Evolutionary conservation across 768 basidiomycete genomes (phyloP).

Genomic region (Tubosaeta sp.): DNA sequence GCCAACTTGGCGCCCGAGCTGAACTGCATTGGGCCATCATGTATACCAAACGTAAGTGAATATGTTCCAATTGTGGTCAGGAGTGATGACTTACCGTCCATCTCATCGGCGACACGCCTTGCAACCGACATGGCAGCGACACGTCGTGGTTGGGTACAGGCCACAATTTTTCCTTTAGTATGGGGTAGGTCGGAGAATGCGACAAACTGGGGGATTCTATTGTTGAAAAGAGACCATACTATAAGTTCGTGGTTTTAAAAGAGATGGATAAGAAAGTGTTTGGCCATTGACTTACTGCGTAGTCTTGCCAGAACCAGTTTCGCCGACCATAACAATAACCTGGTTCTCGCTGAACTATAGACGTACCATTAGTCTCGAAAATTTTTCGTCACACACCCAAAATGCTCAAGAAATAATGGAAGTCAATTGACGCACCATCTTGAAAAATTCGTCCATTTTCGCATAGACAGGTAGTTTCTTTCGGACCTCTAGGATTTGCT

Average conservation of each 20-base stretch:
- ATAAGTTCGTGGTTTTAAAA: constrained; percentile 20
- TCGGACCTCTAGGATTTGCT: constrained; percentile 77
- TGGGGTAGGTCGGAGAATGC: constrained; percentile 92
- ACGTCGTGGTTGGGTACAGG: constrained; percentile 94
- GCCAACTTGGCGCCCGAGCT: constrained; percentile 91
- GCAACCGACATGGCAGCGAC: constrained; percentile 98
- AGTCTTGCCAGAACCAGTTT: constrained; percentile 95
- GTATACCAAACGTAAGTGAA: constrained; percentile 7
- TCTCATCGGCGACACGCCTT: constrained; percentile 97
- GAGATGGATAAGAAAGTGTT: constrained; percentile 17
- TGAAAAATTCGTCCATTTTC: constrained; percentile 90
- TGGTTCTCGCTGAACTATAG: constrained; percentile 45
- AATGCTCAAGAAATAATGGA: not conserved
- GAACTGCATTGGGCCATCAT: constrained; percentile 45
- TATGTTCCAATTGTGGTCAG: not conserved
- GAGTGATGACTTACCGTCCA: constrained; percentile 74
- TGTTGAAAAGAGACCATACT: constrained; percentile 28
- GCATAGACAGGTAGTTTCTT: constrained; percentile 88
- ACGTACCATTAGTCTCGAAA: not conserved
- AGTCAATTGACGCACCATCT: constrained; percentile 58
- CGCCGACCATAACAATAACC: constrained; percentile 88
- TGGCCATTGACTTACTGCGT: constrained; percentile 67
- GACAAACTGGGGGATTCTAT: constrained; percentile 94
- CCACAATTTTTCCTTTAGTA: constrained; percentile 83
- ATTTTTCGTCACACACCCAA: not conserved